Base-by-base conservation (phyloP, 257 asterid species). In the Handroanthus guayacan region DNA sequence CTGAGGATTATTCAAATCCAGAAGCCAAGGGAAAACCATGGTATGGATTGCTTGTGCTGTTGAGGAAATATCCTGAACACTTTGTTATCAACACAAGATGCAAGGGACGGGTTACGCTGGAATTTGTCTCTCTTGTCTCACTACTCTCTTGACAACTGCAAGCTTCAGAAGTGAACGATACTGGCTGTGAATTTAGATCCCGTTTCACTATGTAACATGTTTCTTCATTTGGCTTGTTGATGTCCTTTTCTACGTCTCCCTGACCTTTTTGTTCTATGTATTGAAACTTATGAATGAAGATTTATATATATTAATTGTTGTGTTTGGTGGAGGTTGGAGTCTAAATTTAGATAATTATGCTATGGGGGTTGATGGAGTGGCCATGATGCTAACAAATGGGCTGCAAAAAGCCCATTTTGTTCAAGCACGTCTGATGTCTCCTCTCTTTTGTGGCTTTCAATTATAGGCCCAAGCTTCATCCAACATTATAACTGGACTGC, bases 71-170 rank as follows among this genome's bases (percentile, higher is more conserved):
- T 31, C 99, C 98, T 0, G 98, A 95, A 78, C 97, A 95, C 82
- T 95, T 95, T 62, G 99, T 92, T 25, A 87, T 95, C 85, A 95
- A 95, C 84, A 95, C 94, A 45, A 80, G 92, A 75, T 92, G 97
- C 7, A 91, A 90, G 87, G 97, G 97, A 4, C 92, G 95, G 52
- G 82, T 87, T 48, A 81, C 91, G 0, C 80, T 67, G 43, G 98
- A 95, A 87, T 95, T 87, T 18, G 98, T 95, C 76, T 92, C 98
- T 36, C 99, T 95, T 1, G 98, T 93, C 78, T 91, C 99, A 0
- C 81, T 95, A 13, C 77, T 95, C 71, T 85, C 96, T 0, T 95
- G 89, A 89, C 11, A 82, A 36, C 55, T 56, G 38, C 34, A 31
- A 37, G 11, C 64, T 2, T 14, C 74, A 61, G 1, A 25, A 10